phyloP scores from a whole-genome alignment of 2,329 filamentous ascomycete genomes.

The Cryoendolithus antarcticus region DNA sequence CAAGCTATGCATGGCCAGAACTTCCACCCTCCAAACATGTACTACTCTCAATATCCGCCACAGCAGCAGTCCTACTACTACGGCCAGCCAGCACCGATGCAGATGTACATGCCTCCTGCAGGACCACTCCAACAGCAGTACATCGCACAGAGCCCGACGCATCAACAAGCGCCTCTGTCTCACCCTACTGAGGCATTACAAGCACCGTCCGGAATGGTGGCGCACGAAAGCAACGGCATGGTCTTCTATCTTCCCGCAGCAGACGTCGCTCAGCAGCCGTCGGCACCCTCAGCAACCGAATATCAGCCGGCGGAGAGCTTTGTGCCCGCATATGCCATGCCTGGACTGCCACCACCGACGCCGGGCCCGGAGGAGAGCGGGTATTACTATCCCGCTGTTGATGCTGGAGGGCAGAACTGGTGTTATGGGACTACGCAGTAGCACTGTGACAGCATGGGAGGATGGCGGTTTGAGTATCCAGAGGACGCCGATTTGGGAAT shows the following conservation, averaged over 20 bases:
- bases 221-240: conserved; percentile 89
- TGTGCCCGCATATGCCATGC: conserved; percentile 21
- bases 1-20: conserved; percentile 80
- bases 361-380: conserved; percentile 13
- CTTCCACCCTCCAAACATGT: conserved; percentile 59
- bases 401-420: too few relatives aligned
- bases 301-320: conserved; percentile 24
- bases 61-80: conserved; percentile 57
- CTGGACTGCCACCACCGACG: conserved; percentile 17
- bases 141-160: conserved; percentile 5
- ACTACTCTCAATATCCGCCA: conserved; percentile 48
- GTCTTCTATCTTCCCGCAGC: conserved; percentile 61
- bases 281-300: conserved; percentile 8
- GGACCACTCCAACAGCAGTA: neutral
- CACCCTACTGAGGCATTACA: too few relatives aligned
- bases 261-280: conserved; percentile 15
- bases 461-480: too few relatives aligned
- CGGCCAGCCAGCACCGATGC: conserved; percentile 29
- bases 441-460: too few relatives aligned
- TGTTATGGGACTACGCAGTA: too few relatives aligned
- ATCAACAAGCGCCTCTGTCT: conserved; percentile 13
- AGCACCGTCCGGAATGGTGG: conserved; percentile 45
- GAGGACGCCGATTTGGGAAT: too few relatives aligned
- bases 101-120: conserved; percentile 19
- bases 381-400: conserved; percentile 9